phyloP scores from a whole-genome alignment of 2,329 filamentous ascomycete species.

The Calonectria leucothoes region DNA sequence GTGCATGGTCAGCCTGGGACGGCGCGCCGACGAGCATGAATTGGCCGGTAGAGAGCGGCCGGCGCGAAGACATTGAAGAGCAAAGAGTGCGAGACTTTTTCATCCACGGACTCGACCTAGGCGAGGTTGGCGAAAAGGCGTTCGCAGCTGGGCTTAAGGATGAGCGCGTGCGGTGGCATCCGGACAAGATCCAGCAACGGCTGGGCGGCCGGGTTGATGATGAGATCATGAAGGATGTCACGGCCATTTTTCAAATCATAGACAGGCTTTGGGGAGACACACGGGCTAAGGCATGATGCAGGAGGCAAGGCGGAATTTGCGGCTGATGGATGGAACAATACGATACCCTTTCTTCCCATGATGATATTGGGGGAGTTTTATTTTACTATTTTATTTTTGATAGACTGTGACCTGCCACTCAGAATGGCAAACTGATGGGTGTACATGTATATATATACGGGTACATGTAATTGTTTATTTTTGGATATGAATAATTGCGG shows the following conservation, averaged over 20 bases:
- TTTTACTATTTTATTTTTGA: background rate
- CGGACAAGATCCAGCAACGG: conserved; percentile 95
- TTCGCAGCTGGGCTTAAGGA: conserved; percentile 73
- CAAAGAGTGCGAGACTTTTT: conserved; percentile 78
- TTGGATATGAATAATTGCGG: background rate
- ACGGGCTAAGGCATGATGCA: conserved; percentile 48
- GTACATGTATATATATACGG: background rate
- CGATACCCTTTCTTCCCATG: conserved; percentile 26
- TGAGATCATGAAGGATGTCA: conserved; percentile 81
- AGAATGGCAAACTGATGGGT: background rate
- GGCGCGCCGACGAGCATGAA: conserved; percentile 57
- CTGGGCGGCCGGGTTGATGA: conserved; percentile 80
- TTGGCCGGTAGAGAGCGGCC: conserved; percentile 79
- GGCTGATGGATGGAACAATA: background rate
- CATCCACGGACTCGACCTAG: conserved; percentile 57
- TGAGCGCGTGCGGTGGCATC: conserved; percentile 95
- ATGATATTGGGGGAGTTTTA: background rate
- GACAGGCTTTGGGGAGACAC: conserved; percentile 82
- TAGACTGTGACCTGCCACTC: background rate
- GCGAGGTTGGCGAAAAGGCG: conserved; percentile 57
- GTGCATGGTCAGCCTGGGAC: conserved; percentile 71
- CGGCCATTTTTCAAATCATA: conserved; percentile 90
- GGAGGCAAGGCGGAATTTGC: background rate
- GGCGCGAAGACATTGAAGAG: conserved; percentile 64
- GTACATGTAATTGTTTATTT: background rate